Conservation (phyloP, 768 basidiomycete genomes). For the Cantharellus cinnabarinus region DNA sequence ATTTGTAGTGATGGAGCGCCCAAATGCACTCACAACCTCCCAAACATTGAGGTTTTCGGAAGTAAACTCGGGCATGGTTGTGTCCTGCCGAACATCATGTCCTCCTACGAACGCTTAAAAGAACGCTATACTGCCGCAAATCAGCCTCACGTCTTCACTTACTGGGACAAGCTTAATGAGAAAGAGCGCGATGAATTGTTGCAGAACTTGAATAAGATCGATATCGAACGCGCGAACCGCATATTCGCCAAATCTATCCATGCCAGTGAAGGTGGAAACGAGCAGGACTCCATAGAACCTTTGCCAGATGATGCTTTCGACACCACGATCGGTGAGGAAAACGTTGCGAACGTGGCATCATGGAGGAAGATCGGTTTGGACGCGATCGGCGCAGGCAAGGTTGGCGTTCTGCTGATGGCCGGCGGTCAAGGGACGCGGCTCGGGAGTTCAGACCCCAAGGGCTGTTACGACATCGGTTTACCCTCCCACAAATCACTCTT, state of each 20-base stretch:
- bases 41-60: no score
- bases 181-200: constrained; percentile 41
- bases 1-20: no score
- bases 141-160: constrained; percentile 77
- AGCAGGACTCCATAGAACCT: constrained; percentile 46
- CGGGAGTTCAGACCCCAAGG: constrained; percentile 84
- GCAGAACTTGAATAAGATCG: constrained; percentile 55
- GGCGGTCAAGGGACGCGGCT: constrained; percentile 94
- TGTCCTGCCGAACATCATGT: neutral
- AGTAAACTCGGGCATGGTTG: no score
- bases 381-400: constrained; percentile 62
- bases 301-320: constrained; percentile 60
- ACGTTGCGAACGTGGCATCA: constrained; percentile 25
- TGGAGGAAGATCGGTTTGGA: constrained; percentile 67
- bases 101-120: constrained; percentile 7
- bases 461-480: constrained; percentile 92
- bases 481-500: constrained; percentile 88
- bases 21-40: no score
- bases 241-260: constrained; percentile 60
- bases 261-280: constrained; percentile 23
- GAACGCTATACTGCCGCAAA: constrained; percentile 52
- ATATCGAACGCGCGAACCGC: constrained; percentile 81
- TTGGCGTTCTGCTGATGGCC: constrained; percentile 94
- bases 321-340: constrained; percentile 33
- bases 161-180: constrained; percentile 55